Percentiles rank a stretch among this genome's conserved stretches.
phyloP scores from a whole-genome alignment of 768 basidiomycete species.

The Gelatoporia subvermispora region DNA sequence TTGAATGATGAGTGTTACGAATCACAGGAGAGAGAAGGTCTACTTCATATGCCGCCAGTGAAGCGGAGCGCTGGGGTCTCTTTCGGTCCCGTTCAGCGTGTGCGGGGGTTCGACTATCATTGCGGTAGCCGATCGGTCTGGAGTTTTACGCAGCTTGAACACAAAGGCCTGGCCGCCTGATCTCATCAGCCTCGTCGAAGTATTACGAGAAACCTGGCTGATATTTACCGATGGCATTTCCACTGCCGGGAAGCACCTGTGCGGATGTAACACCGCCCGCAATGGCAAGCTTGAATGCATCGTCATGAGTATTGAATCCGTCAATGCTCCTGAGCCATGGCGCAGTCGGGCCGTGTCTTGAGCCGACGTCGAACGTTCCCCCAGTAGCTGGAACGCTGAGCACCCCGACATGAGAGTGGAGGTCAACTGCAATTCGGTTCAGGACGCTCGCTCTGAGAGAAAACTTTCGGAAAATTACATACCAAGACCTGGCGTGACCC shows the following conservation, averaged over 20 bases:
- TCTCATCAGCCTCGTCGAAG: background rate
- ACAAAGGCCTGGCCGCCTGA: conserved; percentile 85
- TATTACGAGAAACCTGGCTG: conserved; percentile 1
- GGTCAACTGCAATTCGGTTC: conserved; percentile 24
- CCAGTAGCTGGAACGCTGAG: conserved; percentile 50
- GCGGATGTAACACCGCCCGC: conserved; percentile 87
- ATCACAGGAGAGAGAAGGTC: conserved; percentile 5
- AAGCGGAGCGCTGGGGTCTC: conserved; percentile 35
- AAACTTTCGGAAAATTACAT: conserved; percentile 16
- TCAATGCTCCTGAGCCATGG: conserved; percentile 84
- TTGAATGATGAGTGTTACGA: background rate
- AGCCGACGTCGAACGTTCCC: conserved; percentile 48
- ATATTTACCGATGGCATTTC: conserved; percentile 62
- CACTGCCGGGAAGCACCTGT: conserved; percentile 75
- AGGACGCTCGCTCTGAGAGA: conserved; percentile 6
- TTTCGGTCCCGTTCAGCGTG: conserved; percentile 44
- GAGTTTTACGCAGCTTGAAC: conserved; percentile 77
- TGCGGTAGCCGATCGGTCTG: conserved; percentile 68
- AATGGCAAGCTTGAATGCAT: conserved; percentile 65
- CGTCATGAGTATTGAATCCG: conserved; percentile 83
- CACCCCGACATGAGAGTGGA: conserved; percentile 72
- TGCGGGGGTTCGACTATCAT: conserved; percentile 85
- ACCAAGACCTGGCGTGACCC: conserved; percentile 68
- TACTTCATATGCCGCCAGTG: conserved; percentile 85
- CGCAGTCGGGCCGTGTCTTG: conserved; percentile 57